These are phyloP conservation scores for Colletotrichum chlorophyti DNA, from an alignment of 2,329 filamentous ascomycete species.

Conservation along the genomic window DNA sequence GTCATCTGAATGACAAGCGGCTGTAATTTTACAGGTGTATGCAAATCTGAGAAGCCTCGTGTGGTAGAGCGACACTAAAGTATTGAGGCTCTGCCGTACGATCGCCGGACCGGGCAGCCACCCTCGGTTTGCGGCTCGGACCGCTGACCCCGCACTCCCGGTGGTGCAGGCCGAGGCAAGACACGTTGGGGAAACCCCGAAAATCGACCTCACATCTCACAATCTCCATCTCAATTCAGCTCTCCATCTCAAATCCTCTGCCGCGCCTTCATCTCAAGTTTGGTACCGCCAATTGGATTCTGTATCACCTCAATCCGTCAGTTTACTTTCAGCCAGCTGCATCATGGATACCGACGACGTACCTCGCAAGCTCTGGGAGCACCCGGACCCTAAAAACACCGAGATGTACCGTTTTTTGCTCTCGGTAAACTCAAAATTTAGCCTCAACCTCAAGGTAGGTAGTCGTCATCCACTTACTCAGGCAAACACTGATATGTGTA, in stretches of 20 bases:
- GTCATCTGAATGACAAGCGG: too few species aligned
- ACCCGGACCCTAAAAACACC: conserved; percentile 66
- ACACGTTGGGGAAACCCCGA: conserved; percentile 16
- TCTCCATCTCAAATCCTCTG: background rate
- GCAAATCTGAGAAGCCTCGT: too few species aligned
- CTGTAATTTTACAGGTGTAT: too few species aligned
- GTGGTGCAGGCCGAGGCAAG: conserved; percentile 25
- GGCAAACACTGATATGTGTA: too few species aligned
- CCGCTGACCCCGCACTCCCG: conserved; percentile 23
- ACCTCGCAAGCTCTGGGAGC: conserved; percentile 73
- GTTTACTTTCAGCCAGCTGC: background rate
- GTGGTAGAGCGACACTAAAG: too few species aligned
- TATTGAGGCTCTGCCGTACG: too few species aligned
- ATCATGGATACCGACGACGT: conserved; percentile 42
- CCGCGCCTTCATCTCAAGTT: background rate
- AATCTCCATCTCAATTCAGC: background rate
- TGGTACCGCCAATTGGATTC: background rate
- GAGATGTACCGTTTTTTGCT: conserved; percentile 74
- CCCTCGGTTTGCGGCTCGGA: conserved; percentile 13
- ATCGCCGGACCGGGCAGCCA: background rate
- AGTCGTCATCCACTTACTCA: conserved; percentile 30
- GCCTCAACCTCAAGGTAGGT: conserved; percentile 62
- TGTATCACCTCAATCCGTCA: background rate
- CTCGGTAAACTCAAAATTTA: conserved; percentile 63
- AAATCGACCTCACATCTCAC: background rate